Evolutionary conservation across 306 rosid species (phyloP), one percentile per base, ranked within the genome.

Genomic region (Vigna reflexopilosa): DNA sequence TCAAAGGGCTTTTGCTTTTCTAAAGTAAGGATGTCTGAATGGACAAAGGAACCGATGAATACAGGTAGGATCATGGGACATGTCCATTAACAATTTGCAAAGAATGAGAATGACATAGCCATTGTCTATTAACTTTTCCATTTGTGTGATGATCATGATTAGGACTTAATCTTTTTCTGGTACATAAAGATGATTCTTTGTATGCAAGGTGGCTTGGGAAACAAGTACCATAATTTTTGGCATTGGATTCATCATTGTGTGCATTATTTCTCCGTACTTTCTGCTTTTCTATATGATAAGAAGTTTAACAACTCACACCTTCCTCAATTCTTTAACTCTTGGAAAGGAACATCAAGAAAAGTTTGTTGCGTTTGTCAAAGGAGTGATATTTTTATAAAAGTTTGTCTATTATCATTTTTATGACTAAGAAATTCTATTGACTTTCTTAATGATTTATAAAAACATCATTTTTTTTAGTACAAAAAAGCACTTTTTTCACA

Each of bases 241-340:
- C 24, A 77, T 75, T 78, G 70, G 77, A 34, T 57, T 88, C 79
- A 86, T 88, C 76, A 86, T 85, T 80, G 42, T 58, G 79, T 57
- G 79, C 83, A 76, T 77, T 79, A 67, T 68, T 78, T 59, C 71
- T 78, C 77, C 69, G 73, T 74, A 51, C 20, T 72, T 77, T 36
- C 24, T 7, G 17, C 59, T 63, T 80, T 67, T 79, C 62, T 38
- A 79, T 69, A 48, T 83, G 84, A 61, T 61, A 78, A 75, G 63
- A 73, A 61, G 63, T 42, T 38, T 47, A 49, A 68, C 64, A 67
- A 79, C 55, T 79, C 77, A 77, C 75, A 72, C 82, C 83, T 77
- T 76, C 47, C 47, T 42, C 47, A 9, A 9, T 42, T 42, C 1
- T 42, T 42, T 9, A 42, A 42, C 47, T 64, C 72, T 44, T 38